These are phyloP conservation scores for Durusdinium trenchii DNA, from an alignment of 73 alveolate genomes.

Conservation along the genomic window DNA sequence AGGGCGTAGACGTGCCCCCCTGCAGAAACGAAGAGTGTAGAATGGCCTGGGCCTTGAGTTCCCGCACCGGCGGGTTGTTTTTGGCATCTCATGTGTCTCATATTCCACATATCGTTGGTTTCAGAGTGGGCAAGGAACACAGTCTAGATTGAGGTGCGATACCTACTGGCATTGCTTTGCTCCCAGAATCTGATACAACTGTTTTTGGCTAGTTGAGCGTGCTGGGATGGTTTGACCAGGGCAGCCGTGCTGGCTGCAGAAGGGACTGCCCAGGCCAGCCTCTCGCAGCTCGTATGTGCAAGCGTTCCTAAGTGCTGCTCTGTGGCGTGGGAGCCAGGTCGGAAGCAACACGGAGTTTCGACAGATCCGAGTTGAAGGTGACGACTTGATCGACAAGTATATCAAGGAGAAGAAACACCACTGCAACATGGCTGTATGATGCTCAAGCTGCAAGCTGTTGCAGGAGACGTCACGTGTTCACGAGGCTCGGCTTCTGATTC, in stretches of 20 bases:
- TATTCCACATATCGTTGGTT: too few relatives aligned
- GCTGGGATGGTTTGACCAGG: too few relatives aligned
- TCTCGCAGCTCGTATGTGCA: background rate
- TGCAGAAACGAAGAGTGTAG: background rate
- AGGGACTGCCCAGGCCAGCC: conserved; percentile 3
- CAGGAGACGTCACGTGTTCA: conserved; percentile 12
- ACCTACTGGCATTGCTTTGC: too few relatives aligned
- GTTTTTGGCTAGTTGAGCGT: too few relatives aligned
- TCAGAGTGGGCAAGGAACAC: too few relatives aligned
- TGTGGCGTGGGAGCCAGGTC: background rate
- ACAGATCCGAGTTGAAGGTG: background rate
- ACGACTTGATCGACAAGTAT: conserved; percentile 79
- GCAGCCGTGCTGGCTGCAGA: conserved; percentile 36
- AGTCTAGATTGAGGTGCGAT: too few relatives aligned
- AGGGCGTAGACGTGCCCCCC: conserved; percentile 15
- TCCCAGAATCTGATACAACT: too few relatives aligned
- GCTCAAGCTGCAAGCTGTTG: background rate
- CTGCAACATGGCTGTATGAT: too few relatives aligned
- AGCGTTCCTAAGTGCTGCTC: background rate
- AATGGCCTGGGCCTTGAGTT: background rate
- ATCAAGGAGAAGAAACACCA: conserved; percentile 37
- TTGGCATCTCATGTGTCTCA: too few relatives aligned
- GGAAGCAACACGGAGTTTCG: background rate
- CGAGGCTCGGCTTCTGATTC: conserved; percentile 35
- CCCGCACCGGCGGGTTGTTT: too few relatives aligned